Base-by-base conservation (phyloP, 1,284 basidiomycete species). In the Ustilago loliicola region DNA sequence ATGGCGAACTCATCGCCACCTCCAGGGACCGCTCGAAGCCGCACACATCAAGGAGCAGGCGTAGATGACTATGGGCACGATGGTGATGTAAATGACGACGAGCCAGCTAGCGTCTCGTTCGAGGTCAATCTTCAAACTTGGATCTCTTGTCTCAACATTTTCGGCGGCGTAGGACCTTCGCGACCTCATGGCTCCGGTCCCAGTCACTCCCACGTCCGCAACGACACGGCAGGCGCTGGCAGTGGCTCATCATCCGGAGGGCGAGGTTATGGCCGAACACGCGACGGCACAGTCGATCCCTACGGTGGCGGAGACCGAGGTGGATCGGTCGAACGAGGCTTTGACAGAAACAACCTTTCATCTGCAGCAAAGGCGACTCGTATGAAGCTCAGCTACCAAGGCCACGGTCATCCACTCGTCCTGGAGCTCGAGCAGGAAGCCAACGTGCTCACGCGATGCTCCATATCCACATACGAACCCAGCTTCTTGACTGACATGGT, bases 131-230 rank as follows among this genome's bases (percentile, higher is more conserved):
- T 98, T 34, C 90, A 91, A 82, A 92, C 92, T 0, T 88, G 96
- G 62, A 90, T 96, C 65, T 94, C 96, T 80, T 95, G 94, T 80
- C 89, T 98, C 48, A 95, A 96, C 85, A 92, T 97, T 64, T 97
- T 96, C 82, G 95, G 95, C 13, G 93, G 94, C 7, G 93, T 93
- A 1, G 53, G 76, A 29, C 67, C 70, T 45, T 73, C 81, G 58
- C 61, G 75, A 10, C 75, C 75, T 0, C 70, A 70, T 11, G 15
- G 13, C 11, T n/a, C 21, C 23, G 34, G 32, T 11, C 34, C 10
- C 1, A 34, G 48, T n/a, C 61, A 58, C 19, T 23, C 63, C 19
- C 25, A 36, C 38, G 53, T 52, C n/a, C 69, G 69, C 1, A 15
- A 54, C 23, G 68, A 64, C 19, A 45, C 52, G 2, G 42, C 40